Evolutionary conservation across 768 basidiomycete genomes (phyloP), one percentile per base, ranked within the genome.

Genomic region (Pleurotus ostreatus): DNA sequence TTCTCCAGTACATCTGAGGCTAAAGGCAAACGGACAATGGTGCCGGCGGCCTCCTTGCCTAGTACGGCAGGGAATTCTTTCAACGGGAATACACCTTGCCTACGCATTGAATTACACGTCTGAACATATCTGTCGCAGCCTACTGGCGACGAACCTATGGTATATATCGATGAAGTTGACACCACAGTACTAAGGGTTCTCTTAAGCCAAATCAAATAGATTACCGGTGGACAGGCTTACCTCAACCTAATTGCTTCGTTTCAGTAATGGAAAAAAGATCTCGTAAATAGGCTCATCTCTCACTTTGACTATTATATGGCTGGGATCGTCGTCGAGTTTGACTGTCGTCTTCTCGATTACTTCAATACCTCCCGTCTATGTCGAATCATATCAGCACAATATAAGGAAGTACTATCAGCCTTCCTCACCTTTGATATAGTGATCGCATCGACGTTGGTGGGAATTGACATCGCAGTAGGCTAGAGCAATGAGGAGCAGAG

Each of bases 81-180:
- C 40, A 75, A 64, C 11, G 81, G 78, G 66, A 92, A 93, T 13
- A 91, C 60, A 0, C 91, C 91, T 60, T 77, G 68, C 59, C 82
- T 88, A 65, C 22, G 16, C 56, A n/a, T n/a, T n/a, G 15, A 43
- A 55, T 30, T 49, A 53, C n/a, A 23, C 26, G 13, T 12, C 58
- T n/a, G 55, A n/a, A 22, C 37, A 3, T 5, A 41, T 25, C 46
- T 38, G 4, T n/a, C 18, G 15, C 55, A 41, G 45, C 16, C 22
- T 15, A 23, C 45, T 3, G 16, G 15, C 46, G 7, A 26, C 61
- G 68, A 71, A 86, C 82, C 94, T 78, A 65, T 80, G 84, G 68
- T 97, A 95, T 44, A 83, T 85, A 66, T 91, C 89, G 65, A 89
- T 92, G 67, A 89, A 97, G 74, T 97, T 97, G 63, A 96, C 80